phyloP scores from a whole-genome alignment of 2,329 filamentous ascomycete genomes.

The Neopestalotiopsis clavispora region DNA sequence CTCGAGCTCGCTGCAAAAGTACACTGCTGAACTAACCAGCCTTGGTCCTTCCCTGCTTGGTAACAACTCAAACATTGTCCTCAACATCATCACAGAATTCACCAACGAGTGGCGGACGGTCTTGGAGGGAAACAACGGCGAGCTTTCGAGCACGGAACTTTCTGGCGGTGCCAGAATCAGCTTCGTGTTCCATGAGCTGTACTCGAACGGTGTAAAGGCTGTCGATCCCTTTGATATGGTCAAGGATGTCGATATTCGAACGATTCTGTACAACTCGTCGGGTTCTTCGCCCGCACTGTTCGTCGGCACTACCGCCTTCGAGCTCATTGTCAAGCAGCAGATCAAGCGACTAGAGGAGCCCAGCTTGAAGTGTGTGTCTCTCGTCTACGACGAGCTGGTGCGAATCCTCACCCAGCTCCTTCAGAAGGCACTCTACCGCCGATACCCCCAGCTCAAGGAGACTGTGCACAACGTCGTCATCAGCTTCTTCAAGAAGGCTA shows the following conservation, averaged over 20 bases:
- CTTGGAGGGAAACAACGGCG: conserved; percentile 93
- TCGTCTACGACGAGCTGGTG: conserved; percentile 97
- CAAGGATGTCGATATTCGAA: conserved; percentile 97
- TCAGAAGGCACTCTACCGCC: conserved; percentile 85
- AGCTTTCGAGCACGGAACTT: conserved; percentile 91
- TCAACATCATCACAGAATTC: conserved; percentile 99
- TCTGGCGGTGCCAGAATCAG: conserved; percentile 98
- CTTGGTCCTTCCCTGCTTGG: conserved; percentile 94
- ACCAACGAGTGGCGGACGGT: conserved; percentile 97
- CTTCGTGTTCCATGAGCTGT: conserved; percentile 98
- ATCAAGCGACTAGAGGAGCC: conserved; percentile 97
- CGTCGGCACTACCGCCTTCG: conserved; percentile 97
- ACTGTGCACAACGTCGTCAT: conserved; percentile 95
- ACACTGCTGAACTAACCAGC: conserved; percentile 77
- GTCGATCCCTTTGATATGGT: conserved; percentile 97
- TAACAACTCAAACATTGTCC: conserved; percentile 93
- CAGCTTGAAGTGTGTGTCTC: conserved; percentile 93
- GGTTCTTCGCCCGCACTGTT: conserved; percentile 96
- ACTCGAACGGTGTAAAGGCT: conserved; percentile 96
- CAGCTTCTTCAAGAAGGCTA: conserved; percentile 94
- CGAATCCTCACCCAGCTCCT: conserved; percentile 92
- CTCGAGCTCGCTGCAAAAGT: conserved; percentile 91
- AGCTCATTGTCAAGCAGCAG: conserved; percentile 97
- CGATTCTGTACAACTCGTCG: conserved; percentile 98
- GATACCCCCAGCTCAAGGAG: conserved; percentile 95